These are phyloP conservation scores for Clitoria ternatea DNA, from an alignment of 306 rosid genomes.

Conservation along the genomic window DNA sequence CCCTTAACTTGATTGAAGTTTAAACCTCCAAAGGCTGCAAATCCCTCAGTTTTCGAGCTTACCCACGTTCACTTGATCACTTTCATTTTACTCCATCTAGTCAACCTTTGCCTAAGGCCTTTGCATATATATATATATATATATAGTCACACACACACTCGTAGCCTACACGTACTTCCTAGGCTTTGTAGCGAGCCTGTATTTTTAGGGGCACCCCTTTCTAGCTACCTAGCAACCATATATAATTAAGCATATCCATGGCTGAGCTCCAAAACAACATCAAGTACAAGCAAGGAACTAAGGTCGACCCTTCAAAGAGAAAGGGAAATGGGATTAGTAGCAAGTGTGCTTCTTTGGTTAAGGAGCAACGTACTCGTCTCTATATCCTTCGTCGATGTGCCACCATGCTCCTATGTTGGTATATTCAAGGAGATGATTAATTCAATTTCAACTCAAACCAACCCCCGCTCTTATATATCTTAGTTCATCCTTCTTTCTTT, in stretches of 20 bases:
- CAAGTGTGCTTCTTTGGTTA: slow-evolving; percentile 72
- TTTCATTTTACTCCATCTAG: slow-evolving; percentile 33
- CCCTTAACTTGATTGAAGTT: slow-evolving; percentile 46
- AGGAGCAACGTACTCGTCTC: slow-evolving; percentile 84
- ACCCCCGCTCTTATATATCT: not conserved
- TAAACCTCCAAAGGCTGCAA: slow-evolving; percentile 45
- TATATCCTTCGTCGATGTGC: slow-evolving; percentile 93
- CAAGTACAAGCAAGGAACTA: slow-evolving; percentile 28
- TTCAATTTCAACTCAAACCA: too few relatives aligned
- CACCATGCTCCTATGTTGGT: slow-evolving; percentile 95
- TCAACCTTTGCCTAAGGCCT: slow-evolving; percentile 25
- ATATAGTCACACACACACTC: not conserved
- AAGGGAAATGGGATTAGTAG: slow-evolving; percentile 48
- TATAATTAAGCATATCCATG: slow-evolving; percentile 30
- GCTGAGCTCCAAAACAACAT: slow-evolving; percentile 38
- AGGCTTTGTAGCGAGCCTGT: slow-evolving; percentile 21
- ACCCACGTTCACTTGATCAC: slow-evolving; percentile 62
- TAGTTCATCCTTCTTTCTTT: not conserved
- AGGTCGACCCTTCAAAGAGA: slow-evolving; percentile 32
- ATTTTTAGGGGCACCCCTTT: slow-evolving; percentile 11
- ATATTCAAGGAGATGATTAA: slow-evolving; percentile 85
- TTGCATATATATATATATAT: slow-evolving; percentile 20
- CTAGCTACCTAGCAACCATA: not conserved
- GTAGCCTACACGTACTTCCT: slow-evolving; percentile 20
- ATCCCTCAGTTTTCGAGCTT: slow-evolving; percentile 84